A percentile compares a stretch with the other conserved stretches of the same genome.
phyloP scores from a whole-genome alignment of 257 asterid species.

The Rauvolfia tetraphylla region DNA sequence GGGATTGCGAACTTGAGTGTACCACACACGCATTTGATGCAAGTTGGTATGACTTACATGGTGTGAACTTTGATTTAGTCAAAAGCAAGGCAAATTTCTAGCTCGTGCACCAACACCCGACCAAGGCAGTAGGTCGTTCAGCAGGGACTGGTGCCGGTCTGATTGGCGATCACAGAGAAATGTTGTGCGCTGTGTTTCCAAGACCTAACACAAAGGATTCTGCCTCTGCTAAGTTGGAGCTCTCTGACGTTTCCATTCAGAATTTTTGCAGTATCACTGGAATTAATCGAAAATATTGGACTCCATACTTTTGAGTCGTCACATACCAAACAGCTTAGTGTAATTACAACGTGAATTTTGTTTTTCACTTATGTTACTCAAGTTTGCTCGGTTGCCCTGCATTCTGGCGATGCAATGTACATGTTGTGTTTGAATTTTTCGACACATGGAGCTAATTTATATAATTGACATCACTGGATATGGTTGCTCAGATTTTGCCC shows the following conservation, averaged over 20 bases:
- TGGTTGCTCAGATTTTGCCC: background rate
- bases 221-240: background rate
- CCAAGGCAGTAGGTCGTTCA: constrained; percentile 2
- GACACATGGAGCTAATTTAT: background rate
- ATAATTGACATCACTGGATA: background rate
- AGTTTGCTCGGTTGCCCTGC: background rate
- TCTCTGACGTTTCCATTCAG: background rate
- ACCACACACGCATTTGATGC: constrained; percentile 82
- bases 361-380: background rate
- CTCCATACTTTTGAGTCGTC: background rate
- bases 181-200: background rate
- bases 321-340: background rate
- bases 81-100: background rate
- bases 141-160: background rate
- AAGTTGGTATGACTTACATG: constrained; percentile 96
- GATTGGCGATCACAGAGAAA: background rate
- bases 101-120: constrained; percentile 3
- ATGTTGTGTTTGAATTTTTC: background rate
- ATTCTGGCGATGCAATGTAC: constrained; percentile 3
- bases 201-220: background rate
- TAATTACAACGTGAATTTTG: background rate
- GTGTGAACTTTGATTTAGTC: constrained; percentile 42
- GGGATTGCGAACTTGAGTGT: constrained; percentile 83
- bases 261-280: constrained; percentile 14
- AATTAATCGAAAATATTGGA: background rate